Base-by-base conservation (phyloP, 2,329 filamentous ascomycete species). In the Fusarium newnesense region DNA sequence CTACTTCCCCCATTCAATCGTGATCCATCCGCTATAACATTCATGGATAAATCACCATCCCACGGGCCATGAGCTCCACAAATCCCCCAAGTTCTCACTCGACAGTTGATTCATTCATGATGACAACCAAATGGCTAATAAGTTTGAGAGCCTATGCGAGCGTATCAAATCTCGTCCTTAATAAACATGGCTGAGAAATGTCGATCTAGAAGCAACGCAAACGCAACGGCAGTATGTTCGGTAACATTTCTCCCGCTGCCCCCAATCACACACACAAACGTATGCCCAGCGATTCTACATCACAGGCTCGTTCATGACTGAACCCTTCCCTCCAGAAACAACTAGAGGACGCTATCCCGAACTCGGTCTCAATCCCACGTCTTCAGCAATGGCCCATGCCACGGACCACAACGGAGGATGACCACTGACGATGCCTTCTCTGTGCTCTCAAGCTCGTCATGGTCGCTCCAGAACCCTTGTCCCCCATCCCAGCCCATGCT, bases 11-110 rank as follows among this genome's bases (percentile, higher is more conserved):
- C 75, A 59, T 70, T 62, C 70, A 69, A 66, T 74, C 67, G 44
- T 66, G 68, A 69, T 67, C 69, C 68, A 75, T 75, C 74, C 74
- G 58, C 74, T 69, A 68, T 75, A 60, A 70, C 67, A 65, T 69
- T 75, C 64, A 71, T 56, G 60, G 72, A 68, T 65, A 75, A 74
- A 67, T 53, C 60, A 75, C 70, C 73, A 69, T 77, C 75, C 75
- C 73, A 67, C 70, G 53, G 50, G 63, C 60, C 56, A 39, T 26
- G 52, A 61, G 72, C 74, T 67, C 74, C 75, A 75, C 74, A 53
- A 54, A 43, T 43, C 67, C 67, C 65, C 59, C 59, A 69, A 69
- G 65, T 52, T 59, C 65, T 59, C 59, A 42, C 52, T 69, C 59
- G 64, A 73, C 36, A 54, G 43, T 42, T 34, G 52, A 40, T 73